Conservation (phyloP, 805 yeast genomes). For the Phaffomyces thermotolerans region DNA sequence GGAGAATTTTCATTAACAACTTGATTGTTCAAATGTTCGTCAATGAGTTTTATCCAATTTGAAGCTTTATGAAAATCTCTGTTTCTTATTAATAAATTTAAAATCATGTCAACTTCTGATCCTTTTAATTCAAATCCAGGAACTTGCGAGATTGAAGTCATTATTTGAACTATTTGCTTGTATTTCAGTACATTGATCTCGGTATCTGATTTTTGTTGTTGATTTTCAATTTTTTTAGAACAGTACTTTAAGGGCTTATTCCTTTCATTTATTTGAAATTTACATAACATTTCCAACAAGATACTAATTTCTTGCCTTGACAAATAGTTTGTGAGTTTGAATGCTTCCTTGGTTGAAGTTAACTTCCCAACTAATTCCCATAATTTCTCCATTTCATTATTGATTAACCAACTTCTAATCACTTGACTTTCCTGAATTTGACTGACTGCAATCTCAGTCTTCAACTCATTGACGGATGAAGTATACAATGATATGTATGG, state of each 20-base stretch:
- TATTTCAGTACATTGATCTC: neutral
- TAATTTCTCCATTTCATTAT: neutral
- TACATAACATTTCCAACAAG: neutral
- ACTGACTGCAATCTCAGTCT: too few species aligned
- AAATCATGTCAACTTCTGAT: slow-evolving; percentile 2
- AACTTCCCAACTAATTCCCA: neutral
- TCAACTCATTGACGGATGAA: neutral
- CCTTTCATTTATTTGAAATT: neutral
- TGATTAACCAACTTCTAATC: slow-evolving; percentile 1
- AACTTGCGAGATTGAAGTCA: neutral
- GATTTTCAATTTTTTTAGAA: neutral
- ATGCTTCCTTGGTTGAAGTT: neutral
- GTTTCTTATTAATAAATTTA: slow-evolving; percentile 1
- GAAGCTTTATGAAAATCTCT: slow-evolving; percentile 5
- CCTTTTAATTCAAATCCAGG: slow-evolving; percentile 1
- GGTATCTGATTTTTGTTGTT: neutral
- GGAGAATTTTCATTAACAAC: neutral
- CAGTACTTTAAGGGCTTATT: neutral
- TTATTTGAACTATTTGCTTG: slow-evolving; percentile 2
- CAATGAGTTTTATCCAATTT: slow-evolving; percentile 4
- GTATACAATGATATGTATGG: neutral
- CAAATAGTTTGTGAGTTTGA: neutral
- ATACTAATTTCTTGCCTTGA: slow-evolving; percentile 5
- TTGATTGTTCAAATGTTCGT: neutral
- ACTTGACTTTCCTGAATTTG: neutral